Conservation (phyloP, 108 stramenopile species). For the Parietichytrium sp. region DNA sequence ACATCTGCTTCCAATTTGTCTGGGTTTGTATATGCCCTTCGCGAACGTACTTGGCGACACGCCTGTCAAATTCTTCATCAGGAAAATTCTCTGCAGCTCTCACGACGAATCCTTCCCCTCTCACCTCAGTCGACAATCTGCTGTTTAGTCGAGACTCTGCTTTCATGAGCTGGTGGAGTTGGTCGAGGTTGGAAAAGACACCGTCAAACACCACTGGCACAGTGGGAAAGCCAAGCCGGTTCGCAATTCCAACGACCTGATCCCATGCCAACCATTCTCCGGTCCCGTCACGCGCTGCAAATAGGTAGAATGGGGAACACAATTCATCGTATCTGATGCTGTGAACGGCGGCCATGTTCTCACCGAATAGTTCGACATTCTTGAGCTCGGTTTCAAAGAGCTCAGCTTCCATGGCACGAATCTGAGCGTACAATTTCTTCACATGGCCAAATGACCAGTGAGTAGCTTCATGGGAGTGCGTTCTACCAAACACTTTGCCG, state of each 20-base stretch:
- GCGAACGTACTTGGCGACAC: slow-evolving; percentile 20
- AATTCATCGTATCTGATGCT: slow-evolving; percentile 21
- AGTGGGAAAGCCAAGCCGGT: background rate
- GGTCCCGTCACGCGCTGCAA: too few relatives aligned
- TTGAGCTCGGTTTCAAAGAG: background rate
- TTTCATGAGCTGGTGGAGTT: background rate
- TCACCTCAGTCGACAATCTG: background rate
- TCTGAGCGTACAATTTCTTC: background rate
- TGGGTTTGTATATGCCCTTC: background rate
- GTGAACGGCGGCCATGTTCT: slow-evolving; percentile 1
- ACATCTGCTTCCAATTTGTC: background rate
- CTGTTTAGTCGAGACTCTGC: background rate
- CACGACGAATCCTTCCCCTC: background rate
- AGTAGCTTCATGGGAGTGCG: slow-evolving; percentile 15
- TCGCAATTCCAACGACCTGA: background rate
- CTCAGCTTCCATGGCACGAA: background rate
- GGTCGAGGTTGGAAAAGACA: background rate
- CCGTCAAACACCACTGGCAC: slow-evolving; percentile 35
- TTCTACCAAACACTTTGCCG: background rate
- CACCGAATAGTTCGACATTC: background rate
- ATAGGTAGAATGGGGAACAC: background rate
- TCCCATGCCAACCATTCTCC: slow-evolving; percentile 33
- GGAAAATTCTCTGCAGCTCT: background rate
- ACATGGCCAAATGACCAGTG: slow-evolving; percentile 25
- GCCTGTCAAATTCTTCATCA: background rate